Base-by-base conservation (phyloP, 352 stramenopile genomes). In the Phytophthora constricta region DNA sequence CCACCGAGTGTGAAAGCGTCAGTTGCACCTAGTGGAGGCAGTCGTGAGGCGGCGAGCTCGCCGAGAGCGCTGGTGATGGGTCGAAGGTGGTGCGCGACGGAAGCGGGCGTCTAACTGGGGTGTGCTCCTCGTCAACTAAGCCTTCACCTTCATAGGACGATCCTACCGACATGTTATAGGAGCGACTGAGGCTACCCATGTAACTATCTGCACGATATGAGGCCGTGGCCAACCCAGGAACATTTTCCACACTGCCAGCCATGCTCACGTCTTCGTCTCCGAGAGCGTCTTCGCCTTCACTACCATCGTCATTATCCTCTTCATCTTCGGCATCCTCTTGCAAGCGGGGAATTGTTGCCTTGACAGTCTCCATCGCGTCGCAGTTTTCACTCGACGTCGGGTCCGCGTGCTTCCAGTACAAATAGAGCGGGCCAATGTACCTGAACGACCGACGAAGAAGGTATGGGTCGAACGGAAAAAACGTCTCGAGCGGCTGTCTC, bases 391-490 rank as follows among this genome's bases (percentile, higher is more conserved):
- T 84, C 19, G 80, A 90, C 4, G 78, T 92, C 42, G 87, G 87
- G 46, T 95, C 87, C 22, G 83, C 87, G 50, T 95, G 86, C 70
- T 97, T 94, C 97, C 97, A 99, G 74, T 98, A 97, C 53, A 97
- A 74, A 70, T 99, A 99, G 56, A 97, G 85, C 33, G 90, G 88
- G 4, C 96, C 90, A 49, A 99, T 94, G 68, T 92, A 98, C 23
- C 75, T 80, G 70, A 98, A 97, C 20, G 95, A 99, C 28, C 88
- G 86, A 19, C 95, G 83, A 26, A 99, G 71, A 34, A 99, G 76
- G 65, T 98, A 98, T 8, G 97, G 97, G 77, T 99, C 97, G 63
- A 99, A 99, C 23, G 97, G 97, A 60, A 99, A 99, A 65, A 99
- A 99, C 5, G 86, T 93, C 58, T 93, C 83, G 7, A 92, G 69